These are phyloP conservation scores for Zelonia costaricensis DNA, from an alignment of 208 protist species.

Conservation along the genomic window DNA sequence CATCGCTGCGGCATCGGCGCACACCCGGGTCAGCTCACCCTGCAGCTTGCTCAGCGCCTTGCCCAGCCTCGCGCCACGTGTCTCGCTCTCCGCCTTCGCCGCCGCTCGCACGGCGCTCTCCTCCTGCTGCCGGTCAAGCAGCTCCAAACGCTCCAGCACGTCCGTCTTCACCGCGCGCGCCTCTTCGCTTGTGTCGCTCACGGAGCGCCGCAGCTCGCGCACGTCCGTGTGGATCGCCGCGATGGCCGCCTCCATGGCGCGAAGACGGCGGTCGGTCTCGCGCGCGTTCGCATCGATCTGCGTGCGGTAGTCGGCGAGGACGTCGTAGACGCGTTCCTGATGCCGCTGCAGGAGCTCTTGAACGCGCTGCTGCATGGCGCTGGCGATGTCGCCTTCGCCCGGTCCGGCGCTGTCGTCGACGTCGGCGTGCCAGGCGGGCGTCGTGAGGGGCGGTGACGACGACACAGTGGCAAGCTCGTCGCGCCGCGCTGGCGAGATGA, in stretches of 20 bases:
- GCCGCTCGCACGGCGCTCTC: not conserved
- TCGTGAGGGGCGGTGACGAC: not conserved
- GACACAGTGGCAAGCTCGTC: not conserved
- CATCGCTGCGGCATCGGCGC: conserved; percentile 12
- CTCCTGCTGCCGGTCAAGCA: conserved; percentile 7
- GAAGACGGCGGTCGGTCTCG: conserved; percentile 16
- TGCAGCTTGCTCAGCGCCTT: conserved; percentile 8
- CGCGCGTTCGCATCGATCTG: conserved; percentile 17
- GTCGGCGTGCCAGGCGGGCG: not conserved
- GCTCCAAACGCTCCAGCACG: not conserved
- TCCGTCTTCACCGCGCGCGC: conserved; percentile 1
- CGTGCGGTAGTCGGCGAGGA: conserved; percentile 15
- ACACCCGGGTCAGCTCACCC: conserved; percentile 6
- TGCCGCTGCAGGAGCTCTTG: conserved; percentile 6
- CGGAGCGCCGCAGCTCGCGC: conserved; percentile 1
- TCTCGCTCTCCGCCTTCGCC: not conserved
- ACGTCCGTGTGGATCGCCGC: conserved; percentile 15
- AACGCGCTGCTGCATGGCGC: not conserved
- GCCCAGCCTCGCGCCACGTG: not conserved
- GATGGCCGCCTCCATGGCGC: conserved; percentile 7
- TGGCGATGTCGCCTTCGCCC: not conserved
- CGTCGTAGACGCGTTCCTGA: conserved; percentile 26
- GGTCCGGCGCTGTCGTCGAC: not conserved
- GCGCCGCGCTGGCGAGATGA: not conserved
- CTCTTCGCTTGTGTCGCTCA: not conserved